Conservation (phyloP, 169 alveolate genomes). For the Cryptosporidium meleagridis region DNA sequence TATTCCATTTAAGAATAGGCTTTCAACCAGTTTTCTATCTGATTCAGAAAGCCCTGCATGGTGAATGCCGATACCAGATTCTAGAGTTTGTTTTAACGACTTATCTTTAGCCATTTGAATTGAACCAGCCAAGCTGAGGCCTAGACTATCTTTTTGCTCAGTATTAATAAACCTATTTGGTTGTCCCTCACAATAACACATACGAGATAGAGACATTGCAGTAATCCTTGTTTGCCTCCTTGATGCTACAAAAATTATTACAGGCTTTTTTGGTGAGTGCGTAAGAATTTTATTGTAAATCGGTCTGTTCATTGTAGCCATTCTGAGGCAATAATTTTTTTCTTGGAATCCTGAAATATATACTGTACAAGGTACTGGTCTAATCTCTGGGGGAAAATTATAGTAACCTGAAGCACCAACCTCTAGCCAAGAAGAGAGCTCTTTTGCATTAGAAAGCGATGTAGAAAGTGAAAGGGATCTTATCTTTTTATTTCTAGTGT, state of each 20-base stretch:
- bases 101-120: slow-evolving; percentile 85
- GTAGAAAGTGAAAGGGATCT: slow-evolving; percentile 97
- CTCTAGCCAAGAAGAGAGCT: slow-evolving; percentile 98
- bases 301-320: slow-evolving; percentile 97
- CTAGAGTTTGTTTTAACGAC: slow-evolving; percentile 87
- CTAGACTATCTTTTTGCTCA: neutral
- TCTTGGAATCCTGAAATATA: slow-evolving; percentile 92
- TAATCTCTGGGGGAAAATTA: slow-evolving; percentile 97
- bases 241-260: slow-evolving; percentile 95
- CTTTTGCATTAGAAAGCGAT: slow-evolving; percentile 98
- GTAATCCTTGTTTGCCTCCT: slow-evolving; percentile 98
- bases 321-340: slow-evolving; percentile 95
- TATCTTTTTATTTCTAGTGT: slow-evolving; percentile 76
- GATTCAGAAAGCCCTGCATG: slow-evolving; percentile 96
- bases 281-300: slow-evolving; percentile 91
- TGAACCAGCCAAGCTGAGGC: slow-evolving; percentile 2
- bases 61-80: slow-evolving; percentile 97
- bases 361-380: slow-evolving; percentile 98
- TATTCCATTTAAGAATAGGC: slow-evolving; percentile 91
- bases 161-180: slow-evolving; percentile 73
- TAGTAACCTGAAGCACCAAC: slow-evolving; percentile 94
- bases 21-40: slow-evolving; percentile 97
- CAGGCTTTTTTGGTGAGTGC: slow-evolving; percentile 94
- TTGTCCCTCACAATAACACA: slow-evolving; percentile 80
- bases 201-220: slow-evolving; percentile 89